Conservation (phyloP, 2,329 filamentous ascomycete species). For the Trematosphaeria pertusa region DNA sequence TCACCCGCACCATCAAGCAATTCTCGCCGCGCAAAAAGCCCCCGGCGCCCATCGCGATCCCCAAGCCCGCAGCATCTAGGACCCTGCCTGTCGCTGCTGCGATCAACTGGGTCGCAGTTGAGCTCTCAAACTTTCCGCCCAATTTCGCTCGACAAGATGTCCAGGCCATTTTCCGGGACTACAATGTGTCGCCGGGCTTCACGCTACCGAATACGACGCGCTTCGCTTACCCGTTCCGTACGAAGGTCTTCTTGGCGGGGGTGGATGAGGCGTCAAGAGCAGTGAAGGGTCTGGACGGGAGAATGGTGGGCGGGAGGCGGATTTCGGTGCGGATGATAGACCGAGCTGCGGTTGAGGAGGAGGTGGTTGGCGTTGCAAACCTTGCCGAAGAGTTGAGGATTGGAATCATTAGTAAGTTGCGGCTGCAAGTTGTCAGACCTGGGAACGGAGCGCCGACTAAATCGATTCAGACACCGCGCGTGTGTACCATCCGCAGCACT, state of each 20-base stretch:
- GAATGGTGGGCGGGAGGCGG: slow-evolving; percentile 4
- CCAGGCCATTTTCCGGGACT: slow-evolving; percentile 11
- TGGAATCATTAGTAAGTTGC: slow-evolving; percentile 20
- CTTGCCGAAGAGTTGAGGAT: slow-evolving; percentile 20
- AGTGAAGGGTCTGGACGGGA: slow-evolving; percentile 12
- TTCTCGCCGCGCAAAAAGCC: neutral
- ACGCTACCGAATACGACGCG: slow-evolving; percentile 7
- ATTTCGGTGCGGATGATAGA: slow-evolving; percentile 10
- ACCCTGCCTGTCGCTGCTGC: neutral
- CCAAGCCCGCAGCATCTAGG: neutral
- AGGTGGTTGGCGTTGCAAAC: slow-evolving; percentile 10
- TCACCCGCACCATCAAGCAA: neutral
- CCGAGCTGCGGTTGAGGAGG: slow-evolving; percentile 5
- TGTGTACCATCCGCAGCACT: slow-evolving; percentile 12
- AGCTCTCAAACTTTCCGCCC: slow-evolving; percentile 19
- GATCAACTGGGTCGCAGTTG: slow-evolving; percentile 9
- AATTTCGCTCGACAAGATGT: slow-evolving; percentile 15
- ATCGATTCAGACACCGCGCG: slow-evolving; percentile 15
- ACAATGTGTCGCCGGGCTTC: slow-evolving; percentile 15
- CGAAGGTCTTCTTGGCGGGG: slow-evolving; percentile 10
- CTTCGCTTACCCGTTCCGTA: slow-evolving; percentile 18
- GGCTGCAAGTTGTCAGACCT: no score
- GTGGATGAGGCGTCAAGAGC: slow-evolving; percentile 12
- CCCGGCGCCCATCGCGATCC: neutral
- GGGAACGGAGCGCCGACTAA: no score